Evolutionary conservation across 768 basidiomycete genomes (phyloP).

Genomic region (Infundibulicybe gibba): DNA sequence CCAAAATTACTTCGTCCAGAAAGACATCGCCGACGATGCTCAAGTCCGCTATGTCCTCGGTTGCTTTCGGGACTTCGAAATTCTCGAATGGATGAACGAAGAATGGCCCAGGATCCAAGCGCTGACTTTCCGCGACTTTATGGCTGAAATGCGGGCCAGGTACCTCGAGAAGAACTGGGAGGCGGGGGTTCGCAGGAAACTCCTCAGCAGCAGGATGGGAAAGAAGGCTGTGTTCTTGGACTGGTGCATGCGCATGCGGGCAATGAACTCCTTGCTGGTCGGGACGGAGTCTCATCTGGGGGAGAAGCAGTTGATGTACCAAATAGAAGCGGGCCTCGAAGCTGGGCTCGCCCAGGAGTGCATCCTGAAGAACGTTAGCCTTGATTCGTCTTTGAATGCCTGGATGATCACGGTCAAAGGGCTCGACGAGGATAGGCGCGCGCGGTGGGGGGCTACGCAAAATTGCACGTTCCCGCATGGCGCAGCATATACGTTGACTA

Average conservation of each 20-base stretch:
- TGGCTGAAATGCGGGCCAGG: neutral
- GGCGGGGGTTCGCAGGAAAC: constrained; percentile 1
- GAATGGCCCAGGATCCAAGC: neutral
- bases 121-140: neutral
- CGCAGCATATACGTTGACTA: too few relatives aligned
- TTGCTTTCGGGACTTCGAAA: neutral
- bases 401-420: neutral
- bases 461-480: too few relatives aligned
- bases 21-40: neutral
- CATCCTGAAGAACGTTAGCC: constrained; percentile 1
- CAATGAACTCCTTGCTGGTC: constrained; percentile 10
- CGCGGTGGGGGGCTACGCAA: too few relatives aligned
- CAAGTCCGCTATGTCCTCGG: neutral
- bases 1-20: neutral
- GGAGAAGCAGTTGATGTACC: constrained; percentile 2
- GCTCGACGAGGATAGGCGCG: too few relatives aligned
- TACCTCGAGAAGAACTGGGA: constrained; percentile 15
- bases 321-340: constrained; percentile 13
- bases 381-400: neutral
- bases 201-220: neutral
- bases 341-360: constrained; percentile 4
- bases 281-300: constrained; percentile 8
- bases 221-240: constrained; percentile 8
- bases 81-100: neutral
- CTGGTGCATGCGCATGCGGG: constrained; percentile 7